Evolutionary conservation across 139 green algal species (phyloP).

Genomic region (Chlamydomonas sp.): DNA sequence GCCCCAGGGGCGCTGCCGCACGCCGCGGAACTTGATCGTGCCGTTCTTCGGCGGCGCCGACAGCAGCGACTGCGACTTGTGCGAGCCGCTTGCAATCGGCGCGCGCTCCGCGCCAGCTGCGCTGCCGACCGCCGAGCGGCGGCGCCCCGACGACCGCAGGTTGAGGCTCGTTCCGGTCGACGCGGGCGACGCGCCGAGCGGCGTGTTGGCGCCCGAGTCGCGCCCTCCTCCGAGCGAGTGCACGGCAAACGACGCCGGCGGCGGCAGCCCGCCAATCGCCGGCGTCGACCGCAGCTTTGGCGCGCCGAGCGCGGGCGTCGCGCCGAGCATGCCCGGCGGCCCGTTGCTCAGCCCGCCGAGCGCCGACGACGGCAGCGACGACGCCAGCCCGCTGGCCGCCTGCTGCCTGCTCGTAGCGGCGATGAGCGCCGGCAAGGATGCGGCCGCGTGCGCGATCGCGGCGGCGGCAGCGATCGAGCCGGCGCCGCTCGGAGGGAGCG

Average conservation of each 20-base stretch:
- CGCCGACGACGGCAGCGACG: no score
- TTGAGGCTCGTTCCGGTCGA: no score
- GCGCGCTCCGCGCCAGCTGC: neutral
- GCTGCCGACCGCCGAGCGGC: neutral
- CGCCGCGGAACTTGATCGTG: slow-evolving; percentile 54
- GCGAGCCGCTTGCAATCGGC: neutral
- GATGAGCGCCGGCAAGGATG: slow-evolving; percentile 7
- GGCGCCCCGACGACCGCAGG: neutral
- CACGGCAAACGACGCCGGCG: no score
- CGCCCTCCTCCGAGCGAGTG: no score
- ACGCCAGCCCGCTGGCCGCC: neutral
- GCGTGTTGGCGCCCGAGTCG: no score
- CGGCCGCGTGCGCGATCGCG: neutral
- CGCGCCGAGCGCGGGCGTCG: no score
- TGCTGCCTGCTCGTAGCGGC: neutral
- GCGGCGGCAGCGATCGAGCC: slow-evolving; percentile 13
- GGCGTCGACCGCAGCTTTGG: no score
- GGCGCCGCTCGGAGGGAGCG: no score
- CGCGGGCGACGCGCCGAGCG: no score
- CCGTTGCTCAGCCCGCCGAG: no score
- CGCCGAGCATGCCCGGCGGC: no score
- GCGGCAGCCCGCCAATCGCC: no score
- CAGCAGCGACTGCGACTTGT: slow-evolving; percentile 8
- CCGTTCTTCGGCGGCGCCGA: slow-evolving; percentile 2
- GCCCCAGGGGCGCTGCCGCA: slow-evolving; percentile 76